These are phyloP conservation scores for Aureobasidium sp. DNA, from an alignment of 2,329 filamentous ascomycete species.

Conservation along the genomic window DNA sequence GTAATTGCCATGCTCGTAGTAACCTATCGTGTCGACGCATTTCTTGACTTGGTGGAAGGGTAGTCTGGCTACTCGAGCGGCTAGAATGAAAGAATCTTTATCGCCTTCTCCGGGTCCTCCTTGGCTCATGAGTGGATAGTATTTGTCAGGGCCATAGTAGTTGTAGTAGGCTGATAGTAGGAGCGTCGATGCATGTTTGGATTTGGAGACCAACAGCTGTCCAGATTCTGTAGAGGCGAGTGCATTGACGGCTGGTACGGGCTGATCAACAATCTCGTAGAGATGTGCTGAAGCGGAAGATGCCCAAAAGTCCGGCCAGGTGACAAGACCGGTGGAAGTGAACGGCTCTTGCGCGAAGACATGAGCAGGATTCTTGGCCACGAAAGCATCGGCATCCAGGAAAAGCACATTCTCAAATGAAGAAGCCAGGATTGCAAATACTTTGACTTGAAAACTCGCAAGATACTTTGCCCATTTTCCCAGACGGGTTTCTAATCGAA, in stretches of 20 bases:
- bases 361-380: slow-evolving; percentile 30
- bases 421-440: slow-evolving; percentile 40
- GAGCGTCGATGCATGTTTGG: slow-evolving; percentile 31
- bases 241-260: slow-evolving; percentile 13
- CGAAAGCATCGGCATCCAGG: slow-evolving; percentile 40
- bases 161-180: slow-evolving; percentile 44
- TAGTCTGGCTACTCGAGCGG: slow-evolving; percentile 31
- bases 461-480: slow-evolving; percentile 9
- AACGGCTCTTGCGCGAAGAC: slow-evolving; percentile 37
- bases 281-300: slow-evolving; percentile 31
- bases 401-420: slow-evolving; percentile 42
- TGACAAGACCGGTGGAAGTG: slow-evolving; percentile 31
- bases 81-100: slow-evolving; percentile 42
- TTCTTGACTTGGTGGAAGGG: slow-evolving; percentile 33
- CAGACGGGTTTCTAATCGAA: slow-evolving; percentile 37
- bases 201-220: slow-evolving; percentile 37
- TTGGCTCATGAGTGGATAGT: slow-evolving; percentile 38
- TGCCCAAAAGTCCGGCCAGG: slow-evolving; percentile 42
- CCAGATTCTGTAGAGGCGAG: slow-evolving; percentile 34
- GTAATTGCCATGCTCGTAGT: slow-evolving; percentile 10
- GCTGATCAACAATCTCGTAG: slow-evolving; percentile 31
- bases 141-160: slow-evolving; percentile 35
- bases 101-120: slow-evolving; percentile 41
- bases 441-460: slow-evolving; percentile 38
- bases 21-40: slow-evolving; percentile 15